Conservation (phyloP, 257 asterid genomes). For the Cynanchum wilfordii region DNA sequence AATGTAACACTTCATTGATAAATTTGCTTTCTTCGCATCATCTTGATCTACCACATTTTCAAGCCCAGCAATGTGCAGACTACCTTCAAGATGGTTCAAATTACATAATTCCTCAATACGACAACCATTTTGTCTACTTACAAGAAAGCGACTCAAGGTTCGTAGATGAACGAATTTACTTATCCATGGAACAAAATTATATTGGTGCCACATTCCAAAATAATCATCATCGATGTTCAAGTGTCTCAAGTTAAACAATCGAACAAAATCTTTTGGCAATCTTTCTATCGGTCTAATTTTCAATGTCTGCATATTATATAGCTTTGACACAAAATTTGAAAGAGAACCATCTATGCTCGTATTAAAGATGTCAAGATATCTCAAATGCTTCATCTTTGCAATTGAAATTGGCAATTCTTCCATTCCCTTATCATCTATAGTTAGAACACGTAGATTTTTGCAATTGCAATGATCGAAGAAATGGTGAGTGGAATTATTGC, state of each 20-base stretch:
- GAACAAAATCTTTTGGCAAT: background rate
- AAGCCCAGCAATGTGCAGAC: constrained; percentile 13
- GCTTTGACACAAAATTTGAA: constrained; percentile 7
- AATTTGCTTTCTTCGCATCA: constrained; percentile 22
- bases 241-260: constrained; percentile 19
- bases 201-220: background rate
- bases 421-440: background rate
- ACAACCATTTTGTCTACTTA: background rate
- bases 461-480: background rate
- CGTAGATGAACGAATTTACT: constrained; percentile 19
- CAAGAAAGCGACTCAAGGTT: constrained; percentile 15
- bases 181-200: constrained; percentile 17
- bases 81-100: constrained; percentile 17
- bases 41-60: constrained; percentile 6
- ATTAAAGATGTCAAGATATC: constrained; percentile 12
- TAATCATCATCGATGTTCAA: background rate
- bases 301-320: constrained; percentile 19
- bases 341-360: background rate
- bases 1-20: constrained; percentile 1
- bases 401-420: constrained; percentile 12
- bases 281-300: background rate
- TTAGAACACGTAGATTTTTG: constrained; percentile 3
- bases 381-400: constrained; percentile 15
- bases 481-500: background rate
- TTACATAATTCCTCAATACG: constrained; percentile 15